Base-by-base conservation (phyloP, 371 early-diverging fungal genomes). In the Syncephalastrum contaminatum region DNA sequence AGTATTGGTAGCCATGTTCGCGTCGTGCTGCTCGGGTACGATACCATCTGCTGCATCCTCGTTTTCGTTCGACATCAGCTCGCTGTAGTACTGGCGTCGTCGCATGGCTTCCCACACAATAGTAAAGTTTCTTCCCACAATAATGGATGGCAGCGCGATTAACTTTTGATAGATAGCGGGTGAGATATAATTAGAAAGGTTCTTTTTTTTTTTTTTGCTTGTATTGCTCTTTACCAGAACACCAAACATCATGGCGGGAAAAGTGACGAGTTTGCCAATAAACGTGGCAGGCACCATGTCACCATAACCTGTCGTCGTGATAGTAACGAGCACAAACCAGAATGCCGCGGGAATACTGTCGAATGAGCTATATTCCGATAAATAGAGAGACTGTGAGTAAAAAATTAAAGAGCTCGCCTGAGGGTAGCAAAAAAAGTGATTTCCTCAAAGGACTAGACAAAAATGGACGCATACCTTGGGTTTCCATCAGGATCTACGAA, bases 241-340 rank as follows among this genome's bases (percentile, higher is more conserved):
- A 49, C 91, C 91, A 48, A 87, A 87, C 76, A 91, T 82, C 91
- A 93, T 92, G 19, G 88, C 88, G 3, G 92, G 91, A 57, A 92
- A 91, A 3, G 92, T 86, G 21, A 93, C 84, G 27, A 92, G 59
- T 61, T 91, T 92, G 48, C 93, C 93, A 48, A 91, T 72, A 65
- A 89, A 86, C 1, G 93, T 93, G 0, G 86, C 80, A 4, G 93
- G 93, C 2, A 90, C 89, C 88, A 90, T 90, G 59, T 90, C 91
- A 51, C 85, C 93, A 65, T 89, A 91, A 27, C 93, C 93, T 19
- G 92, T 92, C 4, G 93, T 93, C 4, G 93, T 92, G 56, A 93
- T 82, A 8, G 92, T 92, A 22, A 89, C 92, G 49, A 89, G 73
- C 7, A 88, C 86, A 69, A 84, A 93, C 89, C 91, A 93, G 57